Conservation (phyloP, 2,329 filamentous ascomycete genomes). For the Pyrenophora graminea region DNA sequence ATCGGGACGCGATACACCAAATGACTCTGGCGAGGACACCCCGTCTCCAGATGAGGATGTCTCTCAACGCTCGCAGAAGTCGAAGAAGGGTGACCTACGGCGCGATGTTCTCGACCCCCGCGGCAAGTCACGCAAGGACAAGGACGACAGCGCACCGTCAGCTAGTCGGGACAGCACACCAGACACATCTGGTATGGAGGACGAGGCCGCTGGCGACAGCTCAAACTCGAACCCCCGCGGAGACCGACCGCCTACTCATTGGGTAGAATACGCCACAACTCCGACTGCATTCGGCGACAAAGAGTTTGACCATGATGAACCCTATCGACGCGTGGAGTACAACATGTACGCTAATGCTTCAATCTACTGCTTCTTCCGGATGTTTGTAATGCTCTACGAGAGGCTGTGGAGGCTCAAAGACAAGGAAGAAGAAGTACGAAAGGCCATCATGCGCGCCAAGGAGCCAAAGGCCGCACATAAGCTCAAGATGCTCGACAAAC, state of each 20-base stretch:
- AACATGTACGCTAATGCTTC: constrained; percentile 91
- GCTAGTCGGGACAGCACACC: constrained; percentile 89
- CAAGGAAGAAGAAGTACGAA: constrained; percentile 71
- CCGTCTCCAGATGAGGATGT: constrained; percentile 70
- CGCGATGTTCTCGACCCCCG: constrained; percentile 84
- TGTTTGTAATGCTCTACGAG: constrained; percentile 89
- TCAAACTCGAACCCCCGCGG: constrained; percentile 58
- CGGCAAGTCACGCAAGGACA: constrained; percentile 72
- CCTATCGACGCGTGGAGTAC: constrained; percentile 79
- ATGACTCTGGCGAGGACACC: constrained; percentile 62
- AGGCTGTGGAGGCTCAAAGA: constrained; percentile 83
- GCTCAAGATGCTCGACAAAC: constrained; percentile 81
- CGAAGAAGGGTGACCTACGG: constrained; percentile 70
- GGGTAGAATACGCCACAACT: constrained; percentile 62
- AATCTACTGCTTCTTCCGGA: constrained; percentile 91
- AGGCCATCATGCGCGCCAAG: constrained; percentile 74
- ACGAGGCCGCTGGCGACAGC: constrained; percentile 70
- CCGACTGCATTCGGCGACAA: constrained; percentile 62
- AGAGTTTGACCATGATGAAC: constrained; percentile 74
- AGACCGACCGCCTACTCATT: constrained; percentile 69
- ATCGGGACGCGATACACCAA: constrained; percentile 45
- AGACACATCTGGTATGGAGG: constrained; percentile 77
- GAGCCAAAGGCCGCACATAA: constrained; percentile 79
- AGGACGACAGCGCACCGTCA: constrained; percentile 77
- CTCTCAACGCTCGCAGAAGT: constrained; percentile 68